Percentiles rank a stretch among this genome's conserved stretches.
Evolutionary conservation across 306 rosid genomes (phyloP).

Genomic region (Sesbania bispinosa): DNA sequence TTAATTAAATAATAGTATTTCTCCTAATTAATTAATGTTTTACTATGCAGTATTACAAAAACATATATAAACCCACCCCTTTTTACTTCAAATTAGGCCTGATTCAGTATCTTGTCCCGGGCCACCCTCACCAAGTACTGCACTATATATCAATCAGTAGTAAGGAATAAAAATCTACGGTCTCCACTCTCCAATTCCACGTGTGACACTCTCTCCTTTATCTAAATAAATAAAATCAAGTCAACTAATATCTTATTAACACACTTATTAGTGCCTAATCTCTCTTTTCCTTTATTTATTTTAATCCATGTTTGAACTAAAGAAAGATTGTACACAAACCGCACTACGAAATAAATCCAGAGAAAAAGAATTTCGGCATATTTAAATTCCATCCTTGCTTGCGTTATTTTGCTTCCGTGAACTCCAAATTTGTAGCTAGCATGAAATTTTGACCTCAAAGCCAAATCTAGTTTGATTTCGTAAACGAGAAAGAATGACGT

Average conservation of each 20-base stretch:
- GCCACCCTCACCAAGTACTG: background rate
- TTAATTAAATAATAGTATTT: too few relatives aligned
- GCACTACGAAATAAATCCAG: too few relatives aligned
- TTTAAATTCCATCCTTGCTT: background rate
- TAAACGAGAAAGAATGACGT: too few relatives aligned
- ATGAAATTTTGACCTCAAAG: too few relatives aligned
- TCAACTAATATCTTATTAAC: slow-evolving; percentile 27
- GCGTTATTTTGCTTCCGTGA: too few relatives aligned
- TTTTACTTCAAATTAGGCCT: too few relatives aligned
- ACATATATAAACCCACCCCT: background rate
- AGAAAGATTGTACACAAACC: background rate
- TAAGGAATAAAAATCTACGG: background rate
- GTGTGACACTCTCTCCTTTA: slow-evolving; percentile 15
- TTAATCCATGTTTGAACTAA: background rate
- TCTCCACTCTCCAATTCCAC: slow-evolving; percentile 1
- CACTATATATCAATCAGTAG: too few relatives aligned
- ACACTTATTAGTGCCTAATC: background rate
- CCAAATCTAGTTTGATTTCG: too few relatives aligned
- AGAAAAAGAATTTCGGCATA: background rate
- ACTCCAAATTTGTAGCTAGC: too few relatives aligned
- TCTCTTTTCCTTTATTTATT: background rate
- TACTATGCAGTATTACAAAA: too few relatives aligned
- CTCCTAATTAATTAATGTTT: too few relatives aligned
- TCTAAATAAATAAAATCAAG: background rate
- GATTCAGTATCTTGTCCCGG: background rate